phyloP scores from a whole-genome alignment of 2,329 filamentous ascomycete genomes.

The Colletotrichum sp. region DNA sequence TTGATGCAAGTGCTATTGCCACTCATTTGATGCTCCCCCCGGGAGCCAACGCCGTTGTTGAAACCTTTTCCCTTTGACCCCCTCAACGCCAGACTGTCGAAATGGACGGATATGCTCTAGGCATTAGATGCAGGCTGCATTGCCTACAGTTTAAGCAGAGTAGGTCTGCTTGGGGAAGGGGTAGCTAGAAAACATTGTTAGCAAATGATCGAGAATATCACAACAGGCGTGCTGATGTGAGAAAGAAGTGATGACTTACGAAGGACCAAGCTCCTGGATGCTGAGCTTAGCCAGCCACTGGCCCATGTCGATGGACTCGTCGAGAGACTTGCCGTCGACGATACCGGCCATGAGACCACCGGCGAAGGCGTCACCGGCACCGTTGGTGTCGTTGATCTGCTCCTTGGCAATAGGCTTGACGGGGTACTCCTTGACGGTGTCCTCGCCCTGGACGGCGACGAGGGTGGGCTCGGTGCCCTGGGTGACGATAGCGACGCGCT shows the following conservation, averaged over 20 bases:
- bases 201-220: slow-evolving; percentile 16
- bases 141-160: slow-evolving; percentile 45
- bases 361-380: slow-evolving; percentile 95
- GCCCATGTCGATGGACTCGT: slow-evolving; percentile 84
- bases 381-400: slow-evolving; percentile 94
- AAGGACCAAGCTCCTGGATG: slow-evolving; percentile 94
- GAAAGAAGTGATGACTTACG: slow-evolving; percentile 65
- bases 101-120: slow-evolving; percentile 16
- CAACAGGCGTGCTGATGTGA: too few relatives aligned
- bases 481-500: slow-evolving; percentile 89
- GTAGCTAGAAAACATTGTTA: slow-evolving; percentile 57
- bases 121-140: slow-evolving; percentile 18
- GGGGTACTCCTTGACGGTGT: slow-evolving; percentile 75
- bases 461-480: slow-evolving; percentile 93
- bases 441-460: slow-evolving; percentile 76
- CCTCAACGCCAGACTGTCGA: slow-evolving; percentile 46
- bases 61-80: slow-evolving; percentile 50
- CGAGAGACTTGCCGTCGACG: slow-evolving; percentile 81
- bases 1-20: slow-evolving; percentile 27
- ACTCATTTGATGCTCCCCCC: slow-evolving; percentile 33
- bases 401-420: slow-evolving; percentile 80
- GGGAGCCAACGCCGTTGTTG: slow-evolving; percentile 55
- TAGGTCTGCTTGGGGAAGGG: slow-evolving; percentile 85
- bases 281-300: slow-evolving; percentile 95
- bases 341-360: slow-evolving; percentile 92